A percentile compares a stretch with the other conserved stretches of the same genome.
Conservation (phyloP, 306 rosid genomes). For the Luffa acutangula region DNA sequence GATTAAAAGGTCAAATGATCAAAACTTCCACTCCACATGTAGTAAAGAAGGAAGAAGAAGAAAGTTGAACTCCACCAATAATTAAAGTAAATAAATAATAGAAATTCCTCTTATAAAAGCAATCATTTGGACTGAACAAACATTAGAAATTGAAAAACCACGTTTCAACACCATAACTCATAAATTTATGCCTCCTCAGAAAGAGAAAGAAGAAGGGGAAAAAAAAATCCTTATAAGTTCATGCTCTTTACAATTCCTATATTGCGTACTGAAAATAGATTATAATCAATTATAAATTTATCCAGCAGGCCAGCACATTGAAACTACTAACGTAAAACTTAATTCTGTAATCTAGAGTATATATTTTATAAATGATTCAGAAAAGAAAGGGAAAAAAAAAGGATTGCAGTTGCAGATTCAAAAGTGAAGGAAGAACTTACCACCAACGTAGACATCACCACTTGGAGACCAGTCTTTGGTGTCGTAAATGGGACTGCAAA, state of each 20-base stretch:
- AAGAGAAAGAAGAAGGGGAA: too few species aligned
- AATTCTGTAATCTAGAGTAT: not conserved
- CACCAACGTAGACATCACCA: conserved; percentile 83
- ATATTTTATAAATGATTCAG: not conserved
- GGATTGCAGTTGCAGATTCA: not conserved
- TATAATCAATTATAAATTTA: not conserved
- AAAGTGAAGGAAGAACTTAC: conserved; percentile 36
- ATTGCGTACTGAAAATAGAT: too few species aligned
- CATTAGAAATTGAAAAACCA: not conserved
- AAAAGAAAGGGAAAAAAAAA: not conserved
- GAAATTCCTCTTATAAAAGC: not conserved
- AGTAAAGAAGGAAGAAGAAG: not conserved
- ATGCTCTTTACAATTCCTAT: too few species aligned
- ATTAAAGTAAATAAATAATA: not conserved
- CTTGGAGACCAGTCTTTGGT: conserved; percentile 63
- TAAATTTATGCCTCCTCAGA: too few species aligned
- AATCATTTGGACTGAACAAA: not conserved
- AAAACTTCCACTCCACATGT: too few species aligned
- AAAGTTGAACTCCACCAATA: not conserved
- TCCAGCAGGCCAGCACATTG: not conserved
- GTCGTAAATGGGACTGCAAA: conserved; percentile 77
- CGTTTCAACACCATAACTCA: too few species aligned
- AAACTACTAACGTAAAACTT: not conserved
- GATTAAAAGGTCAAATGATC: too few species aligned
- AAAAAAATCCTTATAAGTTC: too few species aligned